These are phyloP conservation scores for Xylariaceae sp. DNA, from an alignment of 2,329 filamentous ascomycete genomes.

Conservation along the genomic window DNA sequence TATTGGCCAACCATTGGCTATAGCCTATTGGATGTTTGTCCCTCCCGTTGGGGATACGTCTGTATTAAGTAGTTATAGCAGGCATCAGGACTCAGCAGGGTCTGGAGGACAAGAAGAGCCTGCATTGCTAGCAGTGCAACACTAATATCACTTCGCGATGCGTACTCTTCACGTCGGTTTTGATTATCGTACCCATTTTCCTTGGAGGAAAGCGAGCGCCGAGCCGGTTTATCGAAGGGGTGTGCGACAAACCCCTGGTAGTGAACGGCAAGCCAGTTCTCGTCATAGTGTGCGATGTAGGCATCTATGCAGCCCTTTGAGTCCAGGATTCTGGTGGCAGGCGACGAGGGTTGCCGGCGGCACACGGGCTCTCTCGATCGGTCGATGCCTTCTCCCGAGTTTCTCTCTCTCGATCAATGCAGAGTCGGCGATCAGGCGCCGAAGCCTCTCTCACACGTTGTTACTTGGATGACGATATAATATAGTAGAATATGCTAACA, in stretches of 20 bases:
- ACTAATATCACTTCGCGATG: too few species aligned
- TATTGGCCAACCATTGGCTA: background rate
- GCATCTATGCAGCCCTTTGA: background rate
- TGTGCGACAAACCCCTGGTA: background rate
- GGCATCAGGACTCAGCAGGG: background rate
- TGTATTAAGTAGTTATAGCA: background rate
- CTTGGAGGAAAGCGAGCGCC: background rate
- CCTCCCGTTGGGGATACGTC: background rate
- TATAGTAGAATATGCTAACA: too few species aligned
- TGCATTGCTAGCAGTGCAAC: background rate
- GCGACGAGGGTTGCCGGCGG: constrained; percentile 10
- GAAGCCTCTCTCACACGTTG: background rate
- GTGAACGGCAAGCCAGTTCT: background rate
- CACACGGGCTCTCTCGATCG: background rate
- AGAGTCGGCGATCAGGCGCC: background rate
- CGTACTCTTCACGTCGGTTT: too few species aligned
- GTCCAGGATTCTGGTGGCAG: constrained; percentile 4
- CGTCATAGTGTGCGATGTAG: constrained; percentile 3
- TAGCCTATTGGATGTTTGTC: background rate
- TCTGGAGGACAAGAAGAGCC: background rate
- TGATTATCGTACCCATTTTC: background rate
- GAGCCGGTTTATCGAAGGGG: background rate
- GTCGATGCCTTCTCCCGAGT: too few species aligned
- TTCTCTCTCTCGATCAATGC: background rate
- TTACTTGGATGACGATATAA: too few species aligned